Conservation (phyloP, 1,284 basidiomycete species). For the Ustilago vetiveriae region DNA sequence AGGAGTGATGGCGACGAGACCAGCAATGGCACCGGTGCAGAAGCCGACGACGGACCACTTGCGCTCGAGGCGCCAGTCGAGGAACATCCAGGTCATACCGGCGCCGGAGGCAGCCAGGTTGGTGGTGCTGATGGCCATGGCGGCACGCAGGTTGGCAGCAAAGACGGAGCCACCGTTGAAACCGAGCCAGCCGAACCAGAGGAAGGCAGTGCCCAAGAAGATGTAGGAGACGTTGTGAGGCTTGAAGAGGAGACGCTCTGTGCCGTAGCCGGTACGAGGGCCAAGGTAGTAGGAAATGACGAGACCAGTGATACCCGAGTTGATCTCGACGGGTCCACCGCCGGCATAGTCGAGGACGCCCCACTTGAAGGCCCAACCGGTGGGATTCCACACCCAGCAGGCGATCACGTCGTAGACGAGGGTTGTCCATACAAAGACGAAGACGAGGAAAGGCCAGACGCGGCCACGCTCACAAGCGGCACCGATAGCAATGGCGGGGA, state of each 20-base stretch:
- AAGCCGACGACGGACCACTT: slow-evolving; percentile 74
- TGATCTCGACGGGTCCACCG: slow-evolving; percentile 91
- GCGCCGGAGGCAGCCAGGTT: slow-evolving; percentile 78
- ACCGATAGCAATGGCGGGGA: slow-evolving; percentile 71
- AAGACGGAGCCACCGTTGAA: slow-evolving; percentile 89
- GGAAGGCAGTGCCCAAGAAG: slow-evolving; percentile 83
- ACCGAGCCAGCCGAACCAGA: slow-evolving; percentile 97
- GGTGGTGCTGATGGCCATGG: slow-evolving; percentile 86
- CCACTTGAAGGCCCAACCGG: slow-evolving; percentile 90
- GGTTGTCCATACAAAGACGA: slow-evolving; percentile 86
- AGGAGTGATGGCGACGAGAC: slow-evolving; percentile 68
- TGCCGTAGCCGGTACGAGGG: slow-evolving; percentile 85
- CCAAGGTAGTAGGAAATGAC: slow-evolving; percentile 93
- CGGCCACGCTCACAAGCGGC: slow-evolving; percentile 86
- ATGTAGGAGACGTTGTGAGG: slow-evolving; percentile 92
- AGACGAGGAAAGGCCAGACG: slow-evolving; percentile 85
- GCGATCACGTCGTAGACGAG: slow-evolving; percentile 71
- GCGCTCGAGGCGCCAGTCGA: slow-evolving; percentile 83
- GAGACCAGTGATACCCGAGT: slow-evolving; percentile 84
- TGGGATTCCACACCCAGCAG: slow-evolving; percentile 84
- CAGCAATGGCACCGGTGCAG: slow-evolving; percentile 68
- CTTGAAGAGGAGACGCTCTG: slow-evolving; percentile 85
- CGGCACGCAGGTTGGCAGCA: slow-evolving; percentile 87
- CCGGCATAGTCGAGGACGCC: slow-evolving; percentile 92
- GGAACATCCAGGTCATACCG: slow-evolving; percentile 86